Evolutionary conservation across 805 yeast genomes (phyloP).

Genomic region (Lachancea meyersii): DNA sequence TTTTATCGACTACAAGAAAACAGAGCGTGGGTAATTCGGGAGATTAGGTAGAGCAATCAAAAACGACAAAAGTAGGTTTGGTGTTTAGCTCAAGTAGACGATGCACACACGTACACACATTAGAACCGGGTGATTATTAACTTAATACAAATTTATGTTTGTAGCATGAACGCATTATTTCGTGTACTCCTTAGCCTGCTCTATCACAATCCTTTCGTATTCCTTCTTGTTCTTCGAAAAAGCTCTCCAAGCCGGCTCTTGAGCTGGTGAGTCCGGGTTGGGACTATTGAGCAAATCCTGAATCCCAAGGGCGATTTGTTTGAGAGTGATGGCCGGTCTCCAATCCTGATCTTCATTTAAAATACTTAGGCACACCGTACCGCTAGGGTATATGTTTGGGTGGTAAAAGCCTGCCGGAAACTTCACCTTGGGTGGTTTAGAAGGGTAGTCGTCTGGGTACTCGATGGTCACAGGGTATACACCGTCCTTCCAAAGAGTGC

Average conservation of each 20-base stretch:
- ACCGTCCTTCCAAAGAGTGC: slow-evolving; percentile 88
- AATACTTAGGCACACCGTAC: slow-evolving; percentile 89
- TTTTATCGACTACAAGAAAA: slow-evolving; percentile 69
- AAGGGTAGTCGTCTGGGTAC: slow-evolving; percentile 90
- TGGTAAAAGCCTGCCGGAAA: slow-evolving; percentile 90
- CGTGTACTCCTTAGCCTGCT: slow-evolving; percentile 73
- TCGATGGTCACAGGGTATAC: slow-evolving; percentile 73
- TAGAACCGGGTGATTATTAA: too few relatives aligned
- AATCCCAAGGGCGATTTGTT: slow-evolving; percentile 83
- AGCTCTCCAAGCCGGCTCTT: slow-evolving; percentile 92
- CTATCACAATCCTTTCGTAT: slow-evolving; percentile 71
- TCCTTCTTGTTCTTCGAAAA: slow-evolving; percentile 59
- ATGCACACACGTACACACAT: too few relatives aligned
- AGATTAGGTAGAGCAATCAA: neutral
- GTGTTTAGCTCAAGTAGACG: neutral
- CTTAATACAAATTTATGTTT: too few relatives aligned
- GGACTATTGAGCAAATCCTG: slow-evolving; percentile 89
- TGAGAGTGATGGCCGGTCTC: slow-evolving; percentile 93
- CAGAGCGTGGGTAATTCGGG: slow-evolving; percentile 33
- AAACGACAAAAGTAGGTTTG: neutral
- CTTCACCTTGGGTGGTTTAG: slow-evolving; percentile 91
- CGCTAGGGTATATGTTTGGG: slow-evolving; percentile 96
- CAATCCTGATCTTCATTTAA: slow-evolving; percentile 94
- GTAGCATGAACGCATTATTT: too few relatives aligned
- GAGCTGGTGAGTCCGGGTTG: slow-evolving; percentile 94